Base-by-base conservation (phyloP, 2,329 filamentous ascomycete genomes). In the Aspergillus alliaceus region DNA sequence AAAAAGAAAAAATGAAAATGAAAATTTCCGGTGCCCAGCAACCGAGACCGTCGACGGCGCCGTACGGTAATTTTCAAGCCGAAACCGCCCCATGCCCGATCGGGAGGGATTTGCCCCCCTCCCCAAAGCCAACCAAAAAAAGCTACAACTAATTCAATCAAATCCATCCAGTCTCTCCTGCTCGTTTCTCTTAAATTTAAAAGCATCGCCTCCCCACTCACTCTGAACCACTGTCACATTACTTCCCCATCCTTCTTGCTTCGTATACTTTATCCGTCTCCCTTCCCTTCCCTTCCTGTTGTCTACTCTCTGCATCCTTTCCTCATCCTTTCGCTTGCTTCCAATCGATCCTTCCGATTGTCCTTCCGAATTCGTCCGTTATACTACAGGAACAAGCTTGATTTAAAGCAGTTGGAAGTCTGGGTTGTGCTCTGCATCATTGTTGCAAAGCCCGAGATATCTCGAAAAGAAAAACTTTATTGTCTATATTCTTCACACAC, bases 251-350 rank as follows among this genome's bases (percentile, higher is more conserved):
- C 51, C 55, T 44, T 51, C 46, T 39, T 42, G 27, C 20, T 35
- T 27, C 37, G 31, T 44, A 59, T 62, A 59, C 57, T 59, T n/a
- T 56, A 61, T 57, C 62, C 59, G 39, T 59, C 58, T 61, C 46
- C 58, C 59, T 59, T 63, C 66, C 59, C 64, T 59, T 51, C 53
- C 54, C 63, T 61, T 67, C 61, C 61, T 48, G 44, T 52, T 61
- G 53, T n/a, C 56, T 56, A 58, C 62, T 64, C 60, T 60, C n/a
- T n/a, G n/a, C 58, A 29, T 48, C 47, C 49, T 55, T 56, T 42
- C 60, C 50, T 59, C 40, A 50, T 51, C 44, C 46, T 55, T 18
- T 59, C 54, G 39, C 53, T 54, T 46, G 48, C 40, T 49, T 47
- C 57, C 59, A 60, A 58, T 60, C 55, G 53, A 49, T 59, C 46